Conservation (phyloP, 306 rosid genomes). For the Lupinus albus region DNA sequence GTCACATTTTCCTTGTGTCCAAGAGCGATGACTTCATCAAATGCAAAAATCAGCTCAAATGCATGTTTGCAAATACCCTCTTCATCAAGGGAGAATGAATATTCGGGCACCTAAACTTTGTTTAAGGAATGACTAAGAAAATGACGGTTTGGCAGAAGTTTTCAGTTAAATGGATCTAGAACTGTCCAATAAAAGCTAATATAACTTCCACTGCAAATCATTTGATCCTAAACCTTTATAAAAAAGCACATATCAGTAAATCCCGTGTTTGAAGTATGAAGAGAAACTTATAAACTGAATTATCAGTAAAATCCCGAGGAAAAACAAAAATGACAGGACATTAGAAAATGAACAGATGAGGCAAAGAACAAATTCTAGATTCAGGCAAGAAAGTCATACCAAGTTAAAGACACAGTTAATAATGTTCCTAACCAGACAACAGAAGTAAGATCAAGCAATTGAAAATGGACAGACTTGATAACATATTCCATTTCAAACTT, state of each 20-base stretch:
- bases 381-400: neutral
- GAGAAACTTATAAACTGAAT: neutral
- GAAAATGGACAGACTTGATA: slow-evolving; percentile 8
- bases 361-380: slow-evolving; percentile 23
- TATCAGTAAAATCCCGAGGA: neutral
- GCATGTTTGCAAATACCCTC: slow-evolving; percentile 88
- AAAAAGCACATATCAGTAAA: slow-evolving; percentile 15
- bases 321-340: neutral
- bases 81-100: slow-evolving; percentile 84
- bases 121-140: slow-evolving; percentile 51
- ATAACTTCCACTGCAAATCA: slow-evolving; percentile 29
- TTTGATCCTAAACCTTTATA: slow-evolving; percentile 8
- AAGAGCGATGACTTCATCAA: slow-evolving; percentile 92
- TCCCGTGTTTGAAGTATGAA: slow-evolving; percentile 3
- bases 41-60: slow-evolving; percentile 91
- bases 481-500: slow-evolving; percentile 22
- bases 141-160: neutral
- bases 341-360: neutral
- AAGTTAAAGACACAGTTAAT: slow-evolving; percentile 33
- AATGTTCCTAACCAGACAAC: slow-evolving; percentile 9
- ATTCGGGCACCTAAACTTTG: slow-evolving; percentile 82
- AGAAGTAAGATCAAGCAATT: slow-evolving; percentile 26
- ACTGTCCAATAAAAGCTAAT: slow-evolving; percentile 1
- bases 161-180: slow-evolving; percentile 14
- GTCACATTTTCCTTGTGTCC: slow-evolving; percentile 93